Evolutionary conservation across 2,329 filamentous ascomycete genomes (phyloP).

Genomic region (Cordyceps farinosa): DNA sequence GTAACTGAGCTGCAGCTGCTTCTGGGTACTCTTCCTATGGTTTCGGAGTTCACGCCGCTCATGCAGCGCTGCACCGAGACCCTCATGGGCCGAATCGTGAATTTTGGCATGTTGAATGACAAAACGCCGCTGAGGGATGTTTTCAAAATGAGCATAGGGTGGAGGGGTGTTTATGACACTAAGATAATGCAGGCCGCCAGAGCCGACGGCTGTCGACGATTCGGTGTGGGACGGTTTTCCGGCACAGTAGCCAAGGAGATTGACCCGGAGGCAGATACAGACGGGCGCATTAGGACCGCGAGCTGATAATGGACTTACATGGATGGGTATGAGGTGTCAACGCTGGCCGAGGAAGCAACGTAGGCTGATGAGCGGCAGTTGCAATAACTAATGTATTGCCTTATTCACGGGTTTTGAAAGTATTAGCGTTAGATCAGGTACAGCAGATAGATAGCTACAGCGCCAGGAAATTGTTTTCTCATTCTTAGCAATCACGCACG

Average conservation of each 20-base stretch:
- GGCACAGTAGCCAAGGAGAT: neutral
- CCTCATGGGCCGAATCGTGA: slow-evolving; percentile 34
- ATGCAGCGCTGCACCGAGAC: slow-evolving; percentile 38
- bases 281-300: neutral
- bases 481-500: neutral
- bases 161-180: slow-evolving; percentile 34
- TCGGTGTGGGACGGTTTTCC: slow-evolving; percentile 32
- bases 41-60: slow-evolving; percentile 21
- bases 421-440: too few species aligned
- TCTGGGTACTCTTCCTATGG: neutral
- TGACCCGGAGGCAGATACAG: neutral
- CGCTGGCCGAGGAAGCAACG: too few species aligned
- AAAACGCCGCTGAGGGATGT: slow-evolving; percentile 26
- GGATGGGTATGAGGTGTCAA: too few species aligned
- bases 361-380: too few species aligned
- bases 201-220: slow-evolving; percentile 33
- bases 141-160: slow-evolving; percentile 37
- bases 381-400: too few species aligned
- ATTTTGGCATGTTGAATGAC: slow-evolving; percentile 30
- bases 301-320: too few species aligned
- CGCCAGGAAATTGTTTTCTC: neutral
- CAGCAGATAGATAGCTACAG: neutral
- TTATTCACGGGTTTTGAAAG: too few species aligned
- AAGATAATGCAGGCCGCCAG: slow-evolving; percentile 31
- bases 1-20: slow-evolving; percentile 1